phyloP scores from a whole-genome alignment of 2,329 filamentous ascomycete genomes.

The Diplodia intermedia region DNA sequence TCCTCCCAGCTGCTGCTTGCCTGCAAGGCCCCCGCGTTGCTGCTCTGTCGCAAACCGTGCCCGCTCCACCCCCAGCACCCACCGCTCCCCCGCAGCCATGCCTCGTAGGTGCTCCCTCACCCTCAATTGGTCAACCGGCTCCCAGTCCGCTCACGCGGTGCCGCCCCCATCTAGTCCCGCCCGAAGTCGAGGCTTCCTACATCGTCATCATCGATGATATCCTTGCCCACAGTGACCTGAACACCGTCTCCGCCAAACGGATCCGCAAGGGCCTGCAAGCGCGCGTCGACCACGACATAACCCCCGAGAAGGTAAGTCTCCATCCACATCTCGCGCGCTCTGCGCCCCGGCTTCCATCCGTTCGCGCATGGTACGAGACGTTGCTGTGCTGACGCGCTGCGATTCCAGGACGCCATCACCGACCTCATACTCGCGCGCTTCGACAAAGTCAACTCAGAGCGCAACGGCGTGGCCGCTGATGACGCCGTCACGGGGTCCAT shows the following conservation, averaged over 20 bases:
- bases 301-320: conserved; percentile 63
- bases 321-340: background rate
- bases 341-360: background rate
- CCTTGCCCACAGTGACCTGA: conserved; percentile 65
- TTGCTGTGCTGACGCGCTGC: background rate
- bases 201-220: conserved; percentile 68
- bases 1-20: conserved; percentile 17
- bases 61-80: background rate
- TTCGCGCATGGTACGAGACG: background rate
- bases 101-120: conserved; percentile 29
- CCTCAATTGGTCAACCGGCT: conserved; percentile 28
- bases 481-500: conserved; percentile 49
- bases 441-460: conserved; percentile 54
- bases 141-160: conserved; percentile 14
- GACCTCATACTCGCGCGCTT: conserved; percentile 58
- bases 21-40: conserved; percentile 4
- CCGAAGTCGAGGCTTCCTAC: conserved; percentile 59
- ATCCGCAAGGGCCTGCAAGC: conserved; percentile 70
- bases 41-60: background rate
- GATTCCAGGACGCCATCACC: conserved; percentile 52
- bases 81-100: conserved; percentile 32
- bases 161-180: conserved; percentile 51
- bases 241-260: conserved; percentile 69
- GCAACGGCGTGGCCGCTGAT: conserved; percentile 35
- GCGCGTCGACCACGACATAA: conserved; percentile 66